Conservation (phyloP, 1,139 yeast species). For the Arxiozyma heterogenica region DNA sequence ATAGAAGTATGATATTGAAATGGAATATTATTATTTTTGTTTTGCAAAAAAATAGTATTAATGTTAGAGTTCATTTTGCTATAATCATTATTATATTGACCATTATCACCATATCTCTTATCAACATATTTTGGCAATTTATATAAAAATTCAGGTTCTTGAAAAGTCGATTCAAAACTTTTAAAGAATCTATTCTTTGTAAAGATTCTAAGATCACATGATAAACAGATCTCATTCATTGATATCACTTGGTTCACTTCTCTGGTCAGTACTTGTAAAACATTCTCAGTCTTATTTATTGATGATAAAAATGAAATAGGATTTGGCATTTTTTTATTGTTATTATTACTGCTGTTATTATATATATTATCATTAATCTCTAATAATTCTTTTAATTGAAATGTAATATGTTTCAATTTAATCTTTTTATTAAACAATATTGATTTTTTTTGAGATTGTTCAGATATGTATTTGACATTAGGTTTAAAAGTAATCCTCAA, state of each 20-base stretch:
- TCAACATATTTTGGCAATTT: conserved; percentile 15
- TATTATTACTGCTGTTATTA: neutral
- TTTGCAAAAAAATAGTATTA: conserved; percentile 20
- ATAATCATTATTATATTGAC: neutral
- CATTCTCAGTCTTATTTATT: conserved; percentile 17
- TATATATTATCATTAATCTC: conserved; percentile 28
- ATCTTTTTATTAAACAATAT: conserved; percentile 30
- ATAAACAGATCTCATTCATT: conserved; percentile 19
- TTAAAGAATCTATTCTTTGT: conserved; percentile 24
- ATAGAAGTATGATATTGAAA: conserved; percentile 34
- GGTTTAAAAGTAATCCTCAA: conserved; percentile 34
- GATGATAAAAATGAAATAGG: neutral
- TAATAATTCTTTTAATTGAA: conserved; percentile 44
- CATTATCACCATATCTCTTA: neutral
- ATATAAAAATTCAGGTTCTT: conserved; percentile 28
- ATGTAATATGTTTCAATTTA: conserved; percentile 38
- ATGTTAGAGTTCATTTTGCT: conserved; percentile 2
- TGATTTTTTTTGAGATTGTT: conserved; percentile 12
- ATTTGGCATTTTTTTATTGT: neutral
- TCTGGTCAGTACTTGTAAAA: conserved; percentile 23
- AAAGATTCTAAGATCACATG: conserved; percentile 19
- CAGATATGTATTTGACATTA: conserved; percentile 35
- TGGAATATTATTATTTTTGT: conserved; percentile 24
- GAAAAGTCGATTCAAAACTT: conserved; percentile 24
- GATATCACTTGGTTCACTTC: conserved; percentile 25